Evolutionary conservation across 108 stramenopile genomes (phyloP), one percentile per base, ranked within the genome.

Genomic region (Skeletonema costatum): DNA sequence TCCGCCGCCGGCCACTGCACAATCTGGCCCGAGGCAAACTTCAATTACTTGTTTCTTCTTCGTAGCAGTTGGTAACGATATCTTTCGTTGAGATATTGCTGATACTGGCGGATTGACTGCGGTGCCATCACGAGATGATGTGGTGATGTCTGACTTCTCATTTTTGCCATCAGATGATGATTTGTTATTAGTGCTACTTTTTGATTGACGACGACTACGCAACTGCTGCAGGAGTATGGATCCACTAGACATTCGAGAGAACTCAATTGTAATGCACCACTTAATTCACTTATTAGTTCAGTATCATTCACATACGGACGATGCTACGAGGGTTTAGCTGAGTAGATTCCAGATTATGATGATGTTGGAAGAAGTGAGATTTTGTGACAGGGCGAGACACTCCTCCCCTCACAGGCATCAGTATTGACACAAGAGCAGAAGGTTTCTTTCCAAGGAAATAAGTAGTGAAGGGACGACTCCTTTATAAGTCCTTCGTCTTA

Each of bases 1-100:
- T 48, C 83, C 83, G 0, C 83, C 78, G 0, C 78, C 78, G 32
- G 56, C 29, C 14, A 67, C 77, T 19, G 58, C 51, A 63, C 78
- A 79, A 56, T 84, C 78, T 30, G 78, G 63, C 6, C 82, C 82
- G 17, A 64, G 72, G 67, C 82, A 83, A 11, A 83, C 82, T 67
- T 83, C 82, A 30, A 83, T 66, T 25, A 53, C 58, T 60, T 31
- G 16, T 8, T 60, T 31, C 60, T 31, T 32, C 21, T 16, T 19
- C 60, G 21, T 17, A 50, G n/a, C 17, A 50, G 16, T 5, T 11
- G 32, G 4, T 21, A 14, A 4, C 16, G 59, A 4, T 60, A 21
- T 29, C 9, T 32, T 0, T 31, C 3, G 16, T 21, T 32, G 60
- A 32, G 60, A 14, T 60, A 60, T 60, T 60, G 64, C 64, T 17